Evolutionary conservation across 2,329 filamentous ascomycete genomes (phyloP), one percentile per base, ranked within the genome.

Genomic region (Nemania sp.): DNA sequence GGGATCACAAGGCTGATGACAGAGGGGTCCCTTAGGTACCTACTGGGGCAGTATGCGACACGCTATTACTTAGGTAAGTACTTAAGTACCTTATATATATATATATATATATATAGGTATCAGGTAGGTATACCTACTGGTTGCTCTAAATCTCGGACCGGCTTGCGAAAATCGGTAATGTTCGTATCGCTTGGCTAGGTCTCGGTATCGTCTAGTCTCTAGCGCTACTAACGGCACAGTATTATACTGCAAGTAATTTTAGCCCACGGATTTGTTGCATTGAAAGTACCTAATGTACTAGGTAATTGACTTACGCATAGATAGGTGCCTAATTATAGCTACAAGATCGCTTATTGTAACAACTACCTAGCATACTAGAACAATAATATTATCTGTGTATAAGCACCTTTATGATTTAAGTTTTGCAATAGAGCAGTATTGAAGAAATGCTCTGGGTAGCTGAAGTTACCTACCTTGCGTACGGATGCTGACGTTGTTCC

Each of bases 81-180:
- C n/a, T n/a, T n/a, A n/a, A n/a, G n/a, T n/a, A n/a, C n/a, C n/a
- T n/a, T n/a, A n/a, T n/a, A n/a, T n/a, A n/a, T n/a, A n/a, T n/a
- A n/a, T n/a, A n/a, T n/a, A n/a, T n/a, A n/a, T n/a, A n/a, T n/a
- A n/a, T n/a, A n/a, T n/a, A n/a, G n/a, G n/a, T n/a, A n/a, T n/a
- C n/a, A n/a, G n/a, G n/a, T n/a, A n/a, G n/a, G n/a, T n/a, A n/a
- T n/a, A n/a, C n/a, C n/a, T n/a, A n/a, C n/a, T n/a, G n/a, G n/a
- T n/a, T 41, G 35, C 51, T 2, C 47, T 26, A 5, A n/a, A 35
- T 51, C 45, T 66, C 64, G 59, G 43, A 55, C 32, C 13, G 15
- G 22, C 15, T 5, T 45, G 64, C 64, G 64, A 66, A 66, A 66
- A 61, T 61, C 63, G 63, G 51, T 26, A 26, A 15, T 35, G 57